These are phyloP conservation scores for Friedmanniomyces simplex DNA, from an alignment of 495 filamentous ascomycete genomes.

Conservation along the genomic window DNA sequence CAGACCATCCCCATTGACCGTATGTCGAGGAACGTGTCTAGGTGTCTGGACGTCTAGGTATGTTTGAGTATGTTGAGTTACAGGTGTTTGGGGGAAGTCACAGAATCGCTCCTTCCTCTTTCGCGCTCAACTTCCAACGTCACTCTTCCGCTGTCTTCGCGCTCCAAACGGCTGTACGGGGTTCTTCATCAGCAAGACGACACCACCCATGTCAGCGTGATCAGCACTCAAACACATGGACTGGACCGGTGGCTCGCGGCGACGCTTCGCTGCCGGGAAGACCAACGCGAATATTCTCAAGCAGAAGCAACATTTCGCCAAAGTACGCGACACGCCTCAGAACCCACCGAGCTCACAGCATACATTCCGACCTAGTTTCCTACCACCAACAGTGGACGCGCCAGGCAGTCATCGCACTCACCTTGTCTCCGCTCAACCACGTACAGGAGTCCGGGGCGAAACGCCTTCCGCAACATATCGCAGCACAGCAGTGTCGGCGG, in stretches of 20 bases:
- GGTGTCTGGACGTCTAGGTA: too few species aligned
- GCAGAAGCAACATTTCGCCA: slow-evolving; percentile 21
- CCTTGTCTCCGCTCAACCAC: not conserved
- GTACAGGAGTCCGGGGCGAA: too few species aligned
- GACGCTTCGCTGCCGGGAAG: slow-evolving; percentile 12
- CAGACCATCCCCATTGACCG: too few species aligned
- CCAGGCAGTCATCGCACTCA: not conserved
- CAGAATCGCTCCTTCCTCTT: too few species aligned
- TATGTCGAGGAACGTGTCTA: too few species aligned
- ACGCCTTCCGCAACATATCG: not conserved
- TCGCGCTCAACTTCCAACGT: not conserved
- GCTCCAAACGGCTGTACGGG: too few species aligned
- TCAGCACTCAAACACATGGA: too few species aligned
- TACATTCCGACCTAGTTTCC: not conserved
- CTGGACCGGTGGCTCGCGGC: slow-evolving; percentile 18
- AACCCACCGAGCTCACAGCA: slow-evolving; percentile 3
- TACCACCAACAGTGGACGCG: not conserved
- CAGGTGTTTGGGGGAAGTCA: too few species aligned
- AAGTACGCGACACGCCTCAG: slow-evolving; percentile 3
- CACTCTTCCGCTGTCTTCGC: too few species aligned
- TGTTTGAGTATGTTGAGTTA: too few species aligned
- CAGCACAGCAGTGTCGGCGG: not conserved
- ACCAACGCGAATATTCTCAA: slow-evolving; percentile 11
- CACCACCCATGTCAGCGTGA: too few species aligned
- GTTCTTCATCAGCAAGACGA: too few species aligned